Evolutionary conservation across 2,329 filamentous ascomycete species (phyloP), one percentile per base, ranked within the genome.

Genomic region (Aspergillus neotritici): DNA sequence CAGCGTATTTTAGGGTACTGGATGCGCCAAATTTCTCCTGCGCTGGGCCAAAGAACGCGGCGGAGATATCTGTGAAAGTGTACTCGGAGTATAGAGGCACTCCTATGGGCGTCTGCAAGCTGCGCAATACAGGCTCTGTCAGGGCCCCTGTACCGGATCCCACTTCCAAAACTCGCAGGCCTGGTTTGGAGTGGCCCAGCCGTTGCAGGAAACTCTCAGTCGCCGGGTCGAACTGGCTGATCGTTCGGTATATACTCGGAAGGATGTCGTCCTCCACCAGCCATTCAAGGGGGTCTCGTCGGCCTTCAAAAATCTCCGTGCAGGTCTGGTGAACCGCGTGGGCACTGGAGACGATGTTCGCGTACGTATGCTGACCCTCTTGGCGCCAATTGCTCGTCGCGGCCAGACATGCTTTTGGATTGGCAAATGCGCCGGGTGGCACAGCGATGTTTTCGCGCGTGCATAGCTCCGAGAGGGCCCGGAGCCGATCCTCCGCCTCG

Each of bases 51-150:
- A 65, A 57, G 21, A 63, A 62, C 0, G 55, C 57, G 1, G 52
- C 45, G 1, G 59, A 61, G n/a, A 64, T 55, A 35, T 65, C 63
- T 1, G 58, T 63, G 38, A 61, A 65, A 0, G 52, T 49, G 34
- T 54, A 56, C 3, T 41, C 8, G 29, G 31, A 13, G 13, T 47
- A 50, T 5, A 37, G 17, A 2, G 14, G 12, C 14, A 33, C 21
- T 3, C 31, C 35, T 5, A n/a, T 15, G 10, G 28, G 16, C 1
- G 34, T 28, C 13, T 17, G n/a, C 29, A 43, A 28, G 5, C 12
- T 11, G 5, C 33, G 13, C 2, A 43, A 21, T 15, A 38, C 13
- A n/a, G 28, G 28, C 5, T 17, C 21, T n/a, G 41, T 43, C 21
- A 34, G 29, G 4, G 47, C 45, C 8, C 53, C 55, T 3, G 55